Base-by-base conservation (phyloP, 441 rosid genomes). In the Pelargonium citronellum region DNA sequence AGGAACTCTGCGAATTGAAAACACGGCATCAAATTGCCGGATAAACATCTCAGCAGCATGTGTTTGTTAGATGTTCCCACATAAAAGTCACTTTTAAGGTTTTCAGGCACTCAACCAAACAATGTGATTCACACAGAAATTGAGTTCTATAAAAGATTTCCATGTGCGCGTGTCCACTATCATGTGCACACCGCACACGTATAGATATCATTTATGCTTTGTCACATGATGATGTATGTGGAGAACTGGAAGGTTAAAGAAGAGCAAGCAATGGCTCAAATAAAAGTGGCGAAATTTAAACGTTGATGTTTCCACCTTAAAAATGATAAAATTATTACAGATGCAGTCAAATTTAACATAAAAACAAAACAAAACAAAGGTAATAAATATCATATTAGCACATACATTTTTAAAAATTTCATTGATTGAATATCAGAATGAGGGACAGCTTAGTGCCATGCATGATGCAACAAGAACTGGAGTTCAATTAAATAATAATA, bases 1-100 rank as follows among this genome's bases (percentile, higher is more conserved):
- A 77, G 85, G 71, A 88, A 77, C 79, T 86, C 96, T 89, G 83
- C 73, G 53, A 57, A 44, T 73, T 9, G 13, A 66, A 5, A 67
- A 44, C 64, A 27, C 2, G 62, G 5, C 11, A 73, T 62, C 41
- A 44, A 24, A 34, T n/a, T 67, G 16, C 61, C 17, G 20, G 63
- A 19, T 19, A 57, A 57, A 57, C 62, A 57, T 7, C 62, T 57
- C 62, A 57, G 62, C 27, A 57, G 27, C 0, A 17, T 17, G 63
- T 17, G 63, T 24, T 51, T 57, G 19, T 57, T 57, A 19, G 24
- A 57, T 57, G 62, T 20, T 57, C 62, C 62, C 17, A 57, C 62
- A 57, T 16, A 16, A 57, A 17, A 17, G n/a, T 43, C 30, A 19
- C 9, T 41, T 43, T 39, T 66, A 43, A 16, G 20, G 4, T 7